Evolutionary conservation across 75 land plant genomes (phyloP).

Genomic region (Picea glauca): DNA sequence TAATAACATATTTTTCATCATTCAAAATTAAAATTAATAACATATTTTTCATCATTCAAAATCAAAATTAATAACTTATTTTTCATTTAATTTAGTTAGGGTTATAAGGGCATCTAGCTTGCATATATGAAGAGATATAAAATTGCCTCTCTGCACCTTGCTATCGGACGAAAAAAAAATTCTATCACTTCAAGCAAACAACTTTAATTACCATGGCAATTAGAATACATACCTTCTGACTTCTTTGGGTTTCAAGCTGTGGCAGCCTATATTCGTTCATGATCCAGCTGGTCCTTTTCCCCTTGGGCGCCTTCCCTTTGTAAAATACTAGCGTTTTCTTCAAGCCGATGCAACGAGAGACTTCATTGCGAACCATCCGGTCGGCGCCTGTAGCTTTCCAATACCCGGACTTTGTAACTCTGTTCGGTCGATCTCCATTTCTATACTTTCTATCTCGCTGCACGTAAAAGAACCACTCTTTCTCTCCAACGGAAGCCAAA

Average conservation of each 20-base stretch:
- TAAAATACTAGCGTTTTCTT: conserved; percentile 83
- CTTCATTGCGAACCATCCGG: conserved; percentile 42
- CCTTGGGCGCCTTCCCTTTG: conserved; percentile 70
- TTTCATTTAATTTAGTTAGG: too few species aligned
- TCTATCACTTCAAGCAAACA: not conserved
- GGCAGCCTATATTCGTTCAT: conserved; percentile 79
- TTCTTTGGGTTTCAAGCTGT: conserved; percentile 28
- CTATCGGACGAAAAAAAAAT: not conserved
- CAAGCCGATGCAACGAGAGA: conserved; percentile 40
- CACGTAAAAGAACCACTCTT: conserved; percentile 77
- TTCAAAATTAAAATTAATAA: too few species aligned
- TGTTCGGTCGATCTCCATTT: conserved; percentile 67
- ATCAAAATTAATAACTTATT: too few species aligned
- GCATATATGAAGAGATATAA: too few species aligned
- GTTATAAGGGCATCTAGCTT: too few species aligned
- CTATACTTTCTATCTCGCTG: conserved; percentile 66
- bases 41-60: too few species aligned
- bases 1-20: too few species aligned
- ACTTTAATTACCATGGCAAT: not conserved
- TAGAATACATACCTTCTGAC: conserved; percentile 19
- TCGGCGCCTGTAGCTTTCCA: conserved; percentile 89
- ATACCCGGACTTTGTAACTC: conserved; percentile 70
- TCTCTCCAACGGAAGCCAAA: conserved; percentile 61
- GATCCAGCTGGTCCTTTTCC: conserved; percentile 63
- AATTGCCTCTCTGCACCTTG: too few species aligned